A percentile compares a stretch with the other conserved stretches of the same genome.
Evolutionary conservation across 2,329 filamentous ascomycete species (phyloP).

Genomic region (Thielaviopsis punctulata): DNA sequence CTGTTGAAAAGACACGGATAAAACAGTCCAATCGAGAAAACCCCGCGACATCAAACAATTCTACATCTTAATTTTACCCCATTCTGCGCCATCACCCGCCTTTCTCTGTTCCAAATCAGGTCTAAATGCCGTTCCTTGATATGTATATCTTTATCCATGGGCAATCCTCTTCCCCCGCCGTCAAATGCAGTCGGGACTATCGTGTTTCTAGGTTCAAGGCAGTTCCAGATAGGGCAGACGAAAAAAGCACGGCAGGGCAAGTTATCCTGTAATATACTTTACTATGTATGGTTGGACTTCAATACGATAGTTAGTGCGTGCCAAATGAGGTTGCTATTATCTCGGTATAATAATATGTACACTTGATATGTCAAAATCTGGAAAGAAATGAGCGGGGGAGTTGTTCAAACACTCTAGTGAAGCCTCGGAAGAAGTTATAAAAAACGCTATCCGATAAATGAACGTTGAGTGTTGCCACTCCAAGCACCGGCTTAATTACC

Average conservation of each 20-base stretch:
- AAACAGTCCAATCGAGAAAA: not conserved
- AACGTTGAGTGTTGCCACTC: no score
- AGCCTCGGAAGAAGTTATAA: no score
- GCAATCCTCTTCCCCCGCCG: not conserved
- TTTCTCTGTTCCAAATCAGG: not conserved
- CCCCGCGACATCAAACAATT: not conserved
- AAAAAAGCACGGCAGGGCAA: not conserved
- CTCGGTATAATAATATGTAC: no score
- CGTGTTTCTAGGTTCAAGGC: not conserved
- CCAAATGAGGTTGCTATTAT: no score
- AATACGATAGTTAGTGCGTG: not conserved
- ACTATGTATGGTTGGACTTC: not conserved
- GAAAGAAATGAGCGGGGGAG: no score
- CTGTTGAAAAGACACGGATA: not conserved
- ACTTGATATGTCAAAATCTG: no score
- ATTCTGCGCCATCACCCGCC: not conserved
- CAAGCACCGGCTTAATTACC: no score
- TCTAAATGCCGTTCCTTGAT: not conserved
- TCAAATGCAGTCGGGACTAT: not conserved
- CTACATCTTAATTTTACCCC: not conserved
- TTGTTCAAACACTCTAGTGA: no score
- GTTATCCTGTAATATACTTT: not conserved
- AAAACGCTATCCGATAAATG: no score
- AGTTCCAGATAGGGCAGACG: not conserved
- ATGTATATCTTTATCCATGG: no score